Evolutionary conservation across 768 basidiomycete genomes (phyloP).

Genomic region (Pleurotus pulmonarius): DNA sequence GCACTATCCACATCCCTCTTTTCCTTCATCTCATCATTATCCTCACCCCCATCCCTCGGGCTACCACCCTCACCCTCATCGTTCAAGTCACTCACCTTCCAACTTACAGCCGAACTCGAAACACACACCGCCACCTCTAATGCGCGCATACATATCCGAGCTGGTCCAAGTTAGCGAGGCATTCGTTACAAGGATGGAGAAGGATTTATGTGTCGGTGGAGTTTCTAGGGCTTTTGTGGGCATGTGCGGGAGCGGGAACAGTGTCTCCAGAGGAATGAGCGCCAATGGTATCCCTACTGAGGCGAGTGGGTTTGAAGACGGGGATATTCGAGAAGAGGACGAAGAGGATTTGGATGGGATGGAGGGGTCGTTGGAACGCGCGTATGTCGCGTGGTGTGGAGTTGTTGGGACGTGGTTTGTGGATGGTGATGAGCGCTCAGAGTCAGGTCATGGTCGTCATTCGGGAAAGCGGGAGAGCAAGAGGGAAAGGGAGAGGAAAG

Average conservation of each 20-base stretch:
- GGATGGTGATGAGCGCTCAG: constrained; percentile 1
- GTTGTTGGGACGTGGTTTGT: constrained; percentile 40
- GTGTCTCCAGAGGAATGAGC: not conserved
- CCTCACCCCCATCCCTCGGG: not conserved
- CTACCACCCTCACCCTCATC: not conserved
- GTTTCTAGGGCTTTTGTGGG: constrained; percentile 47
- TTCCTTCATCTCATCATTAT: not conserved
- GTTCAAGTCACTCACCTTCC: not conserved
- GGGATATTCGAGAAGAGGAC: not conserved
- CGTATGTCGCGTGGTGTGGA: constrained; percentile 47
- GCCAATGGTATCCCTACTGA: too few relatives aligned
- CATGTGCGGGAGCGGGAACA: not conserved
- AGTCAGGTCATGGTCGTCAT: not conserved
- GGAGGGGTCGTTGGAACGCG: constrained; percentile 25
- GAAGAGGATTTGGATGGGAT: constrained; percentile 36
- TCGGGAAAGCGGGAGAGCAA: not conserved
- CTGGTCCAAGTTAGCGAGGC: constrained; percentile 37
- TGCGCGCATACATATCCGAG: constrained; percentile 35
- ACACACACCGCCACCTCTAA: constrained; percentile 31
- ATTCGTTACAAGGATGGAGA: constrained; percentile 29
- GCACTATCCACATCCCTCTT: not conserved
- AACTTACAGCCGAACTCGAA: not conserved
- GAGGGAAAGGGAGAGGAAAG: not conserved
- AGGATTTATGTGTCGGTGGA: constrained; percentile 50
- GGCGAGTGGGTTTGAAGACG: too few relatives aligned